These are phyloP conservation scores for Ceratocystis cubensis DNA, from an alignment of 2,329 filamentous ascomycete genomes.

Conservation along the genomic window DNA sequence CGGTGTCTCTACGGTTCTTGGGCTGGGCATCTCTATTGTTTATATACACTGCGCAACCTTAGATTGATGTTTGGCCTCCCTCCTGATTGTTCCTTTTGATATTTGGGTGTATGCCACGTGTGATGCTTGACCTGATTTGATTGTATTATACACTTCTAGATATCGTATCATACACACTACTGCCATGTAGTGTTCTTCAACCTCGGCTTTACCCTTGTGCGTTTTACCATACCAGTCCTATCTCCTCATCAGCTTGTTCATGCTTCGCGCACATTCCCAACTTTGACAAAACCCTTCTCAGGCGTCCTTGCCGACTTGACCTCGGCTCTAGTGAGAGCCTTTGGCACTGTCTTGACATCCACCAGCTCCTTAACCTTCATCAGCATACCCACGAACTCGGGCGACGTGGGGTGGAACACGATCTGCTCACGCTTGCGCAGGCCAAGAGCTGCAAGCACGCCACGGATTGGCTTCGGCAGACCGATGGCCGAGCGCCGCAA, in stretches of 20 bases:
- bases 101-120: background rate
- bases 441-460: conserved; percentile 73
- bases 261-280: conserved; percentile 36
- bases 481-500: conserved; percentile 83
- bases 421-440: conserved; percentile 73
- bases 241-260: conserved; percentile 2
- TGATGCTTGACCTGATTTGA: background rate
- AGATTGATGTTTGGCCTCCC: background rate
- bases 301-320: conserved; percentile 60
- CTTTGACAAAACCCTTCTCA: conserved; percentile 68
- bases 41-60: background rate
- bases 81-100: background rate
- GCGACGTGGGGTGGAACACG: conserved; percentile 76
- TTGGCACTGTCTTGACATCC: conserved; percentile 63
- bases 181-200: conserved; percentile 9
- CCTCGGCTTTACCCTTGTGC: conserved; percentile 9
- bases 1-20: background rate
- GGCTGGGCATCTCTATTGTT: background rate
- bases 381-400: conserved; percentile 76
- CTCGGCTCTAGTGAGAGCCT: conserved; percentile 50
- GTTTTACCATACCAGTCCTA: conserved; percentile 21
- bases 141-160: conserved; percentile 14
- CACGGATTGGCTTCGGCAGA: conserved; percentile 64
- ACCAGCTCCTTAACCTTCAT: conserved; percentile 92
- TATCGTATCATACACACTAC: conserved; percentile 28